These are phyloP conservation scores for Phytophthora pisi DNA, from an alignment of 352 stramenopile species.

Conservation along the genomic window DNA sequence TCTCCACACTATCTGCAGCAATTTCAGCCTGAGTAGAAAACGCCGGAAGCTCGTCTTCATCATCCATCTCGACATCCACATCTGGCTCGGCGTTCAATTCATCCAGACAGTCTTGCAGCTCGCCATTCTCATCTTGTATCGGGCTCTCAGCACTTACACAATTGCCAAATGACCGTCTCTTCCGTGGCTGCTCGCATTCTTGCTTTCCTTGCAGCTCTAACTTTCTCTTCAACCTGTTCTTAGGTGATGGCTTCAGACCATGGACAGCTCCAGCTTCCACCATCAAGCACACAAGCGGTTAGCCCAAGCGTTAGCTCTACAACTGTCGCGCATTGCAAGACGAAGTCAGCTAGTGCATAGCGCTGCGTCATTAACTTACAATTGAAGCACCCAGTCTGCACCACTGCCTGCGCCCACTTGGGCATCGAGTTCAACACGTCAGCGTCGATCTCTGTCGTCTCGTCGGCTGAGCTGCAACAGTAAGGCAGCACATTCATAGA, in stretches of 20 bases:
- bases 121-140: constrained; percentile 18
- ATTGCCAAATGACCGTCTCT: constrained; percentile 15
- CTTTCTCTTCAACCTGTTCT: constrained; percentile 25
- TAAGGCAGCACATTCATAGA: constrained; percentile 1
- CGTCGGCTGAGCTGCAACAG: constrained; percentile 12
- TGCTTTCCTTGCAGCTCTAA: constrained; percentile 17
- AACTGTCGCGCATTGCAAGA: neutral
- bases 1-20: constrained; percentile 62
- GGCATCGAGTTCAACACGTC: constrained; percentile 51
- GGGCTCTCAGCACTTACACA: neutral
- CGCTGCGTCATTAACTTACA: constrained; percentile 23
- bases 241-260: constrained; percentile 8
- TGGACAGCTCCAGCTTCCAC: constrained; percentile 7
- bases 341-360: neutral
- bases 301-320: neutral
- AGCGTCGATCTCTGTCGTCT: constrained; percentile 39
- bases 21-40: constrained; percentile 63
- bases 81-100: constrained; percentile 24
- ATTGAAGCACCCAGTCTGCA: constrained; percentile 61
- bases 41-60: constrained; percentile 28
- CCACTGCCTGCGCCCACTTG: constrained; percentile 59
- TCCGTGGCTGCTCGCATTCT: constrained; percentile 5
- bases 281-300: constrained; percentile 3
- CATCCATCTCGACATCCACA: constrained; percentile 19
- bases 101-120: constrained; percentile 29